Evolutionary conservation across 176 grass and related monocot species (phyloP).

Genomic region (Oryza nivara): DNA sequence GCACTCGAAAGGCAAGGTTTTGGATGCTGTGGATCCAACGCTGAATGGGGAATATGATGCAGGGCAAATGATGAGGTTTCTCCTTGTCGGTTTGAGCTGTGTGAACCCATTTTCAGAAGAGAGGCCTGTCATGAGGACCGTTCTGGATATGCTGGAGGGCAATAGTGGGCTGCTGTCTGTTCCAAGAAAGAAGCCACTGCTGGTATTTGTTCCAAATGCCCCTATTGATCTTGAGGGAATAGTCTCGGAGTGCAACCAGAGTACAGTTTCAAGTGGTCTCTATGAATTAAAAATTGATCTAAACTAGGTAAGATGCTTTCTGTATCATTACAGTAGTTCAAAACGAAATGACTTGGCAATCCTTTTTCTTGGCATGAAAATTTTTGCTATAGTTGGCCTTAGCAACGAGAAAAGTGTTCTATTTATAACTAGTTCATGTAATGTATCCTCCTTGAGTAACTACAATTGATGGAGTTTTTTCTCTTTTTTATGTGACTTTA

Average conservation of each 20-base stretch:
- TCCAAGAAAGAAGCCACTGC: slow-evolving; percentile 57
- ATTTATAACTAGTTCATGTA: neutral
- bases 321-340: neutral
- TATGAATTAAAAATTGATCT: slow-evolving; percentile 55
- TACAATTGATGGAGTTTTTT: neutral
- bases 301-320: slow-evolving; percentile 43
- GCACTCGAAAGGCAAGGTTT: slow-evolving; percentile 46
- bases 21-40: slow-evolving; percentile 46
- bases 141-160: slow-evolving; percentile 48
- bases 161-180: slow-evolving; percentile 44
- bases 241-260: slow-evolving; percentile 51
- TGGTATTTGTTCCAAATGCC: slow-evolving; percentile 47
- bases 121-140: slow-evolving; percentile 56
- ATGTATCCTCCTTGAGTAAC: neutral
- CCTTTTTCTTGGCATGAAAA: neutral
- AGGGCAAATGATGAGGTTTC: slow-evolving; percentile 53
- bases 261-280: slow-evolving; percentile 50
- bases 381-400: neutral
- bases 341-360: neutral
- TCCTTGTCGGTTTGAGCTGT: slow-evolving; percentile 62
- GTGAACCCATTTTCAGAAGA: slow-evolving; percentile 55
- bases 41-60: slow-evolving; percentile 54
- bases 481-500: neutral
- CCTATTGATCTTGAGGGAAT: slow-evolving; percentile 47
- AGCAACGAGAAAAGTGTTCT: neutral